A percentile compares a stretch with the other conserved stretches of the same genome.
Conservation (phyloP, 768 basidiomycete species). For the Pisolithus albus region DNA sequence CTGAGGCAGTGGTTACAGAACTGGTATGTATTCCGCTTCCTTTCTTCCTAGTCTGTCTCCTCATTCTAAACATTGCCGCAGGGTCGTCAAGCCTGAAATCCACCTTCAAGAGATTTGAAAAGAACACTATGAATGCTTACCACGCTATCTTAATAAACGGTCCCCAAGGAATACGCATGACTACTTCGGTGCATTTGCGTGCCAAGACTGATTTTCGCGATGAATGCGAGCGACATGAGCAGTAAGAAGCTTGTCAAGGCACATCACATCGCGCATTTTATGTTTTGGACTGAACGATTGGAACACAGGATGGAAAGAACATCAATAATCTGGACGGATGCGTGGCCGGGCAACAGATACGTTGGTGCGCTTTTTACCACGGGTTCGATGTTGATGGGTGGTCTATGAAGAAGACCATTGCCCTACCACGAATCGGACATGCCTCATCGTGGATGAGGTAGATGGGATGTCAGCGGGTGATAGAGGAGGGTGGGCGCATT, state of each 20-base stretch:
- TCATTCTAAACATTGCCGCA: constrained; percentile 24
- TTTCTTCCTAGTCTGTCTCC: not conserved
- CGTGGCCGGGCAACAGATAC: constrained; percentile 51
- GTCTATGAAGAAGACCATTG: constrained; percentile 46
- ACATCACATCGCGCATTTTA: constrained; percentile 22
- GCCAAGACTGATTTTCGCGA: constrained; percentile 89
- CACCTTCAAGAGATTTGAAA: constrained; percentile 92
- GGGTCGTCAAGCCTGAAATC: constrained; percentile 67
- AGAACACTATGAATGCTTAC: constrained; percentile 78
- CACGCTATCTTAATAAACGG: constrained; percentile 89
- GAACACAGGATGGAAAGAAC: constrained; percentile 72
- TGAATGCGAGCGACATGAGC: constrained; percentile 94
- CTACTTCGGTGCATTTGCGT: constrained; percentile 89
- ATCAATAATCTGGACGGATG: constrained; percentile 90
- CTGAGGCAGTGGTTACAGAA: constrained; percentile 79
- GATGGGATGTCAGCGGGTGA: constrained; percentile 99
- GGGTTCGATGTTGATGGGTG: not conserved
- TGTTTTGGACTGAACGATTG: not conserved
- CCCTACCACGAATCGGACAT: constrained; percentile 69
- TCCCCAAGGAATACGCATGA: constrained; percentile 96
- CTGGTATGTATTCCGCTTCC: constrained; percentile 51
- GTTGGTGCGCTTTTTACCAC: constrained; percentile 6
- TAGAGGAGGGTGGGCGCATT: constrained; percentile 94
- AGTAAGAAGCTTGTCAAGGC: too few relatives aligned
- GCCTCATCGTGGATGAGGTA: constrained; percentile 98